Evolutionary conservation across 2,329 filamentous ascomycete species (phyloP), one percentile per base, ranked within the genome.

Genomic region (Paraconiothyrium brasiliense): DNA sequence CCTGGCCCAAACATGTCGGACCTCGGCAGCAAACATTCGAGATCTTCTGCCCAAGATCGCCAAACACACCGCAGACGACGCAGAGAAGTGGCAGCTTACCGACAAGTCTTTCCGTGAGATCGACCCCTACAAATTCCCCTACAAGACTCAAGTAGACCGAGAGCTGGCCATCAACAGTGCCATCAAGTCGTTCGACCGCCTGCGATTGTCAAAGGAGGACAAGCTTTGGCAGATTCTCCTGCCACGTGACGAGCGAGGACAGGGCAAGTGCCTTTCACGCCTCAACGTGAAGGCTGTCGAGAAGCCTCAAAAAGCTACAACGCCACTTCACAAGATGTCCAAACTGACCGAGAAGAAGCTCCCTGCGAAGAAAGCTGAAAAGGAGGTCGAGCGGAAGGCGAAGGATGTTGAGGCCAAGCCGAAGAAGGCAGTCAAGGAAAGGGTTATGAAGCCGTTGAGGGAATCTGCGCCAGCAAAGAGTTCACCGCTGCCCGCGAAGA

Each of bases 151-250:
- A 50, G 82, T 85, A 50, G 85, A 89, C 59, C 82, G 87, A 20
- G 81, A 88, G 63, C 79, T 83, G 57, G 88, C 87, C 32, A 86
- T 90, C 68, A 84, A 89, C 64, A 85, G 85, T 75, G 87, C 87
- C 57, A 84, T 89, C 69, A 84, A 84, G 57, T 86, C 87, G 47
- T 90, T 87, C 73, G 88, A 90, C 75, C 83, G 88, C 57, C 82
- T 86, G 76, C 82, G 88, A 32, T 78, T 90, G 20, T 83, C 84
- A 7, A 85, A 85, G 65, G 82, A 85, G 41, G 87, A 90, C 70
- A 85, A 85, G 70, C 77, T 87, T 22, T 90, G 88, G 87, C 87
- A 90, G 76, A 81, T 81, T 66, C 79, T 90, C 61, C 80, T 90
- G 58, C 86, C 86, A 8, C 83, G 83, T 68, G 83, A 86, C 54